phyloP scores from a whole-genome alignment of 495 filamentous ascomycete genomes.

The Aspergillus kassunensis region DNA sequence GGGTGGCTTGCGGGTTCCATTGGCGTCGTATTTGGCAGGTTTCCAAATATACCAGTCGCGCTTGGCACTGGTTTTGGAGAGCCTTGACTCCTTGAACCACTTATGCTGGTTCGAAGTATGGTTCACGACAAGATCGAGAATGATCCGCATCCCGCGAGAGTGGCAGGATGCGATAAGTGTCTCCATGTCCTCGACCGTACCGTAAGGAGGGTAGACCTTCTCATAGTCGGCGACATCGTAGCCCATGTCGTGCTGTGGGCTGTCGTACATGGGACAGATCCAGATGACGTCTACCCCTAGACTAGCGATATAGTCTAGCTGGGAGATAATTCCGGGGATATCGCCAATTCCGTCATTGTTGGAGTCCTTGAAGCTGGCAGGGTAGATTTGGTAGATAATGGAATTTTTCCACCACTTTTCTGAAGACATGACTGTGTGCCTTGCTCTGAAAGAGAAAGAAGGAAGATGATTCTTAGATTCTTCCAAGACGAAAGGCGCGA shows the following conservation, averaged over 20 bases:
- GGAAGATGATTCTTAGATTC: no score
- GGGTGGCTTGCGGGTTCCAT: constrained; percentile 51
- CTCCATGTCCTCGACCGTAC: constrained; percentile 61
- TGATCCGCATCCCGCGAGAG: constrained; percentile 58
- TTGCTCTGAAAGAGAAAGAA: no score
- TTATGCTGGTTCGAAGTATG: constrained; percentile 68
- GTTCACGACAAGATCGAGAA: constrained; percentile 75
- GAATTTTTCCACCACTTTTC: constrained; percentile 49
- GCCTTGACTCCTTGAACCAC: constrained; percentile 67
- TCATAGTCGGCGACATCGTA: constrained; percentile 67
- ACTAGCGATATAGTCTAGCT: constrained; percentile 59
- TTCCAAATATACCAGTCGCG: constrained; percentile 74
- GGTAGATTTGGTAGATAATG: constrained; percentile 66
- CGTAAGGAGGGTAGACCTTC: constrained; percentile 54
- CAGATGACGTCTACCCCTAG: constrained; percentile 64
- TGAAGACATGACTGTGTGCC: background rate
- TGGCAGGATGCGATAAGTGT: constrained; percentile 51
- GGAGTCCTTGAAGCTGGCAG: constrained; percentile 60
- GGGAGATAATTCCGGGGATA: constrained; percentile 59
- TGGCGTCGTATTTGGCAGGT: constrained; percentile 54
- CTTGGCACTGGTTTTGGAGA: constrained; percentile 53
- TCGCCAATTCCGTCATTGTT: constrained; percentile 66
- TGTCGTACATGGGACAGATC: constrained; percentile 63
- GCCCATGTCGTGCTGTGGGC: constrained; percentile 57
- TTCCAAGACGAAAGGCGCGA: no score